A percentile compares a stretch with the other conserved stretches of the same genome.
These are phyloP conservation scores for Pharnaceum exiguum DNA, from an alignment of 148 eudicot genomes.

Conservation along the genomic window DNA sequence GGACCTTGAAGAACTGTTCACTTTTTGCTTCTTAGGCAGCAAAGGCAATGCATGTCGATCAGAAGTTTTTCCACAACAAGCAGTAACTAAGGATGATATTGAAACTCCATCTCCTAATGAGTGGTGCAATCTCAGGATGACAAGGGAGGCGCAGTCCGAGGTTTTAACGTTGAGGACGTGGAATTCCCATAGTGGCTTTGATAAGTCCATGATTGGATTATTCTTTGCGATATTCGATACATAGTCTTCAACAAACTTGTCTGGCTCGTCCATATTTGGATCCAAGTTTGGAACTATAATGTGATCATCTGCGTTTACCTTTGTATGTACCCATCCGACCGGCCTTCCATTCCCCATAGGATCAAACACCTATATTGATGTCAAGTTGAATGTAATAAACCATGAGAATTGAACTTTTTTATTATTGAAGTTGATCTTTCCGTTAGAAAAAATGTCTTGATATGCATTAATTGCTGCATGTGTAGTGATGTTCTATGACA, in stretches of 20 bases:
- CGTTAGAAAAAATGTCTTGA: no score
- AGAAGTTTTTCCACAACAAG: conserved; percentile 44
- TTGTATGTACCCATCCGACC: conserved; percentile 39
- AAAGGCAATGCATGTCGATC: conserved; percentile 44
- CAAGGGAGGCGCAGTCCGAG: conserved; percentile 32
- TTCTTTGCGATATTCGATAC: conserved; percentile 34
- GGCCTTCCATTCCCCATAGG: conserved; percentile 21
- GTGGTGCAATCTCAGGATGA: conserved; percentile 44
- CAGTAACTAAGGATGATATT: conserved; percentile 46
- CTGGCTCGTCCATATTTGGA: conserved; percentile 35
- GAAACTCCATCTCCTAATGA: conserved; percentile 74
- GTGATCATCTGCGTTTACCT: conserved; percentile 39
- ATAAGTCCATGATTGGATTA: conserved; percentile 34
- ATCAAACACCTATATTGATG: conserved; percentile 28
- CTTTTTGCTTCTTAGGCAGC: conserved; percentile 24
- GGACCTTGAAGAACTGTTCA: background rate
- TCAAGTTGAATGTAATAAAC: no score
- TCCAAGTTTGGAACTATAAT: conserved; percentile 36
- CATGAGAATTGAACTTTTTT: no score
- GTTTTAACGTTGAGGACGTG: conserved; percentile 59
- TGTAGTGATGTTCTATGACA: no score
- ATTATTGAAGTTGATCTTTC: no score
- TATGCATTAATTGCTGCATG: no score
- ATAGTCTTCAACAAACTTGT: conserved; percentile 52
- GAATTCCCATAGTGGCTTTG: conserved; percentile 72